Conservation (phyloP, 306 rosid genomes). For the Abrus pulchellus region DNA sequence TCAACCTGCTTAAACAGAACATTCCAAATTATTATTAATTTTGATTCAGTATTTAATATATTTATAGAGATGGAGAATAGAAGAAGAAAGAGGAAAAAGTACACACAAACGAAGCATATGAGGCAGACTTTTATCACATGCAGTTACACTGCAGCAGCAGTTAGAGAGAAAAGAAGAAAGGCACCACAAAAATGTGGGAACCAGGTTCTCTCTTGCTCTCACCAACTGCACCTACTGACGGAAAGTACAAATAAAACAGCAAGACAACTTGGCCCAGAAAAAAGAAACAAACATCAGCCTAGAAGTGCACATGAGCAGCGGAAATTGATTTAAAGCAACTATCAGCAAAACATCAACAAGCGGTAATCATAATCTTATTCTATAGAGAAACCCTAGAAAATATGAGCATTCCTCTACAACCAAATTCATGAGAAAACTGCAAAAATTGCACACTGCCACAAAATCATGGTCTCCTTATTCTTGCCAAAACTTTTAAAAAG, state of each 20-base stretch:
- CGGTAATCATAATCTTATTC: too few species aligned
- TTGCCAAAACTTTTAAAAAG: not conserved
- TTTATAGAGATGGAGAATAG: not conserved
- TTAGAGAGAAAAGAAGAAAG: conserved; percentile 27
- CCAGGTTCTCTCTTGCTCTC: conserved; percentile 20
- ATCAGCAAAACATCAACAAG: too few species aligned
- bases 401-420: too few species aligned
- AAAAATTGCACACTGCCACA: conserved; percentile 6
- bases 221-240: not conserved
- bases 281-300: too few species aligned
- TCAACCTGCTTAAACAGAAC: conserved; percentile 64
- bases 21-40: conserved; percentile 21
- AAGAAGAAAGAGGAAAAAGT: conserved; percentile 2
- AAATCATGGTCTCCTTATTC: conserved; percentile 25
- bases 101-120: not conserved
- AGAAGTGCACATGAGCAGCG: too few species aligned
- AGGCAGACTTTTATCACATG: not conserved
- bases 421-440: conserved; percentile 38
- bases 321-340: too few species aligned
- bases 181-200: conserved; percentile 1
- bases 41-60: not conserved
- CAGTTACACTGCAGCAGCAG: conserved; percentile 11
- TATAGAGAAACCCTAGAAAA: too few species aligned
- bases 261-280: too few species aligned
- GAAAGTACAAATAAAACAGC: too few species aligned